Evolutionary conservation across 257 asterid genomes (phyloP), one percentile per base, ranked within the genome.

Genomic region (Nicotiana benthamiana): DNA sequence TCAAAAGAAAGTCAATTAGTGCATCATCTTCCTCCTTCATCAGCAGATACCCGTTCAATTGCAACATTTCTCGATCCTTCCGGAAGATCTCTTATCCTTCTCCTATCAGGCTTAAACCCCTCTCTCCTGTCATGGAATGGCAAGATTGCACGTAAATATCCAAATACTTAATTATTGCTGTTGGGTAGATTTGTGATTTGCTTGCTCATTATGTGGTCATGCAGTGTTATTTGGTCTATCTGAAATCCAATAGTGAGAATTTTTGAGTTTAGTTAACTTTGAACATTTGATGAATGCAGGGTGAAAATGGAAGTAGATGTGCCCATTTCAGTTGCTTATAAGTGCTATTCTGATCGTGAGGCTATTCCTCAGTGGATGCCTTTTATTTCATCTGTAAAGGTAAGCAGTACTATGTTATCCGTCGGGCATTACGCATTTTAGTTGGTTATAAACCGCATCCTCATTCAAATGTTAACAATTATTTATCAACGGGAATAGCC

Each of bases 291-390:
- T 65, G 34, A 24, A 64, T 88, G 85, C 94, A 92, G 99, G 86
- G 99, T 91, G 36, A 92, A 91, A 87, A 89, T 85, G 98, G 97
- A 91, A 61, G 80, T 92, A 17, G 95, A 89, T 80, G 97, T 95
- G 65, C 97, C 99, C 54, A 76, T 22, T 88, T 90, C 99, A n/a
- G 91, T 91, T 81, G 98, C 99, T 82, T 95, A 95, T 82, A 75
- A 82, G 6, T 92, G 98, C 83, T 95, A 95, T 83, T 88, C 93
- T 54, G 99, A 95, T 82, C 98, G 97, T 53, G 94, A 95, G 86
- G 91, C 97, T 65, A 92, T 95, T 82, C 90, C 99, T 80, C 88
- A 87, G 67, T 95, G 99, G 99, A 93, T 95, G 99, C 99, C 99
- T 9, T 95, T 95, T 88, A 95, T 95, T 89, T 92, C 98, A 17